Conservation (phyloP, 2,329 filamentous ascomycete genomes). For the Colletotrichum navitas region DNA sequence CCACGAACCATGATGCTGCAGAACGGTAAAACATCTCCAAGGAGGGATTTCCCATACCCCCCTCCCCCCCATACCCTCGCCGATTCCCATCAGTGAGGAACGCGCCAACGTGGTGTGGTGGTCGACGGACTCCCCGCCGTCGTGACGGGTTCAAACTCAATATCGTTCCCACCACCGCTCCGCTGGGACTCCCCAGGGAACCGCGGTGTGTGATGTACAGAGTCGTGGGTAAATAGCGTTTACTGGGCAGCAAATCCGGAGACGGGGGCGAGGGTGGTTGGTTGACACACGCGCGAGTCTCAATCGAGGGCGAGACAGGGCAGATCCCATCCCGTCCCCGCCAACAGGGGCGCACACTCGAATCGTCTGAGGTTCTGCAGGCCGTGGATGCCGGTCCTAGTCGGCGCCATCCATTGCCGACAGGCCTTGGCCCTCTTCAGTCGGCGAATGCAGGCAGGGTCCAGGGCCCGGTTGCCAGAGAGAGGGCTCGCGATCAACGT, state of each 20-base stretch:
- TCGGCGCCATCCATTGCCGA: constrained; percentile 8
- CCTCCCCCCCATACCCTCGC: neutral
- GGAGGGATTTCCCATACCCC: constrained; percentile 21
- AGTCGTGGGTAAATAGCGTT: neutral
- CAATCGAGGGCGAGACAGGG: neutral
- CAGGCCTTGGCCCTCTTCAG: constrained; percentile 9
- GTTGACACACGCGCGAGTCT: neutral
- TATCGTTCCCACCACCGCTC: constrained; percentile 25
- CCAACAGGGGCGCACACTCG: neutral
- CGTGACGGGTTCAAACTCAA: constrained; percentile 11
- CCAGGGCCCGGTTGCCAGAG: neutral
- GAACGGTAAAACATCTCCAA: constrained; percentile 15
- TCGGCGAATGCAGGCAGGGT: constrained; percentile 35
- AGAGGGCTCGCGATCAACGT: constrained; percentile 13
- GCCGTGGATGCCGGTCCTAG: constrained; percentile 25
- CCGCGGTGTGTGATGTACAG: neutral
- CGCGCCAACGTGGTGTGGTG: constrained; percentile 24
- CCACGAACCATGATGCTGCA: constrained; percentile 5
- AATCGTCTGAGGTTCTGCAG: constrained; percentile 38
- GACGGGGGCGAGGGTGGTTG: neutral
- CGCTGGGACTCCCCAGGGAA: constrained; percentile 14
- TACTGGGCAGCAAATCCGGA: neutral
- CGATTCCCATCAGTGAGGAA: constrained; percentile 27
- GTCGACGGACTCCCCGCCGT: constrained; percentile 21
- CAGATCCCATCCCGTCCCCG: neutral